Evolutionary conservation across 1,284 basidiomycete species (phyloP).

Genomic region (Coniophora puteana): DNA sequence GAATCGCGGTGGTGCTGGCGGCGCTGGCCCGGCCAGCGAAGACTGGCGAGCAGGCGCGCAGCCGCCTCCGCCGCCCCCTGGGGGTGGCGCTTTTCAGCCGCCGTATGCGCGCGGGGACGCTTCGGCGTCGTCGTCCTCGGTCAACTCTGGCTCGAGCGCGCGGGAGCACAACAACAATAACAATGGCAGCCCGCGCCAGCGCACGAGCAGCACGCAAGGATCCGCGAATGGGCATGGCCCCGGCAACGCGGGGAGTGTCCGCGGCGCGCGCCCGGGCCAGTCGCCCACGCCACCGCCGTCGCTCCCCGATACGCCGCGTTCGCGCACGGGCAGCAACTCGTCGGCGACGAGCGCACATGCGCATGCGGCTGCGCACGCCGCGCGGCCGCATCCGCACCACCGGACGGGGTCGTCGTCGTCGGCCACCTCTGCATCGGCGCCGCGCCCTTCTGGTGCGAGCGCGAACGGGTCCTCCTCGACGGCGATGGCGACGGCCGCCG

Average conservation of each 20-base stretch:
- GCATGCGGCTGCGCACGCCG: constrained; percentile 27
- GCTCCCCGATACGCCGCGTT: constrained; percentile 19
- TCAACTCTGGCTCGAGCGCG: constrained; percentile 61
- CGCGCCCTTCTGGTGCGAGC: constrained; percentile 31
- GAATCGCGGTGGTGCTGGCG: too few species aligned
- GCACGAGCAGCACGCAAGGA: constrained; percentile 59
- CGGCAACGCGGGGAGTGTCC: constrained; percentile 30
- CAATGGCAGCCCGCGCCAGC: constrained; percentile 37
- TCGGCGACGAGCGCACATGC: constrained; percentile 31
- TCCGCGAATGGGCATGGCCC: constrained; percentile 29
- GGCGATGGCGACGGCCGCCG: constrained; percentile 29
- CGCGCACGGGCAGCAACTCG: constrained; percentile 41
- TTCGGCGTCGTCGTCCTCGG: constrained; percentile 68
- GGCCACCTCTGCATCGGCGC: constrained; percentile 19
- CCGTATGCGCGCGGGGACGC: constrained; percentile 76
- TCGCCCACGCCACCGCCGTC: constrained; percentile 18
- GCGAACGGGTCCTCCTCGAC: constrained; percentile 32
- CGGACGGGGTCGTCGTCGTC: constrained; percentile 47
- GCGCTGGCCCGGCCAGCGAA: constrained; percentile 8
- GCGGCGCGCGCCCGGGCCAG: constrained; percentile 26
- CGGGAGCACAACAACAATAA: constrained; percentile 18
- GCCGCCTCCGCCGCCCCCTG: constrained; percentile 40
- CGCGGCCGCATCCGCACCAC: constrained; percentile 36
- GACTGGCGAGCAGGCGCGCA: constrained; percentile 38
- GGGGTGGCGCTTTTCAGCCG: constrained; percentile 43